Percentiles rank a stretch among this genome's conserved stretches.
Evolutionary conservation across 352 stramenopile species (phyloP).

Genomic region (Peronospora belbahrii): DNA sequence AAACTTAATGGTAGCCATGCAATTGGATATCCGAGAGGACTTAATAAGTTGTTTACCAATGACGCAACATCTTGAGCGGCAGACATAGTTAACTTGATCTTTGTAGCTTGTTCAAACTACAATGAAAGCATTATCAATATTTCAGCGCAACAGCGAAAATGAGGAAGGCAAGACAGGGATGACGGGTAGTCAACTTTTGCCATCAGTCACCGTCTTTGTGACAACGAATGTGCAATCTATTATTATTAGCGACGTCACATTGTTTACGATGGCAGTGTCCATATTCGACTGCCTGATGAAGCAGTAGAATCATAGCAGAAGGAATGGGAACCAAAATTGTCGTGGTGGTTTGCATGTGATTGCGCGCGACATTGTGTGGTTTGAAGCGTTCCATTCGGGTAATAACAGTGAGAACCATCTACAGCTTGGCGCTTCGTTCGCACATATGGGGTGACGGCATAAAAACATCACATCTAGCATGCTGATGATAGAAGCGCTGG

Average conservation of each 20-base stretch:
- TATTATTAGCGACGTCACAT: constrained; percentile 15
- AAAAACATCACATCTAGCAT: background rate
- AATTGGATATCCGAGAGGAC: constrained; percentile 20
- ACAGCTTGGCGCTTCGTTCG: constrained; percentile 16
- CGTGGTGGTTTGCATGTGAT: constrained; percentile 9
- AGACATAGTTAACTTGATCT: constrained; percentile 8
- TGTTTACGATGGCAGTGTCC: constrained; percentile 34
- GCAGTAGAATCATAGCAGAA: background rate
- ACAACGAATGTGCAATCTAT: constrained; percentile 2
- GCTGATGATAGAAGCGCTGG: constrained; percentile 17
- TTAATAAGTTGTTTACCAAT: constrained; percentile 7
- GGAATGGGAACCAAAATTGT: background rate
- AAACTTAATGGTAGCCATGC: constrained; percentile 4
- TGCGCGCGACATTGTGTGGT: constrained; percentile 23
- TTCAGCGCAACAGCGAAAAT: constrained; percentile 7
- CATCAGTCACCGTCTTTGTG: background rate
- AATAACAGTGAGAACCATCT: constrained; percentile 6
- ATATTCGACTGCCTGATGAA: constrained; percentile 12
- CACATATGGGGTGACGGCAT: constrained; percentile 2
- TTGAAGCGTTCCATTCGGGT: constrained; percentile 3
- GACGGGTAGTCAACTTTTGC: background rate
- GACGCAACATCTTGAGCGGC: constrained; percentile 2
- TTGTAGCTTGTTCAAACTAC: constrained; percentile 24
- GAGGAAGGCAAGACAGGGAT: background rate
- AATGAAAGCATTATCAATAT: constrained; percentile 10